phyloP scores from a whole-genome alignment of 805 yeast genomes.

The Ogataea pini region DNA sequence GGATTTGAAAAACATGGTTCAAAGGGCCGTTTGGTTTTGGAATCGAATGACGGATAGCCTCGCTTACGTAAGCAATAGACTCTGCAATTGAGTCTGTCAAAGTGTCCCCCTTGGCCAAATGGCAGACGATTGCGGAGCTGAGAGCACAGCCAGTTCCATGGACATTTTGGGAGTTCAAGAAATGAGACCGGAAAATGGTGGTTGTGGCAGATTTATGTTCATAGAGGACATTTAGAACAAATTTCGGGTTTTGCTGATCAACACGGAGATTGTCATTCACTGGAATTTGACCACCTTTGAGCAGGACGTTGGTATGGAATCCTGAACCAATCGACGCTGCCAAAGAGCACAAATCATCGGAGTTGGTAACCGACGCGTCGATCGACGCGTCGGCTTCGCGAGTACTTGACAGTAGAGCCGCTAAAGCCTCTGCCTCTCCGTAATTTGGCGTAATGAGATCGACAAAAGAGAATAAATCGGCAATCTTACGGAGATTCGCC shows the following conservation, averaged over 20 bases:
- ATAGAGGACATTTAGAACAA: conserved; percentile 30
- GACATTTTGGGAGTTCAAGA: conserved; percentile 51
- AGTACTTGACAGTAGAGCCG: conserved; percentile 26
- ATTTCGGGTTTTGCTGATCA: conserved; percentile 20
- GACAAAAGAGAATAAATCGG: conserved; percentile 20
- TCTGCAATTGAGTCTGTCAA: conserved; percentile 52
- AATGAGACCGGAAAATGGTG: conserved; percentile 49
- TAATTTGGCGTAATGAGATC: conserved; percentile 72
- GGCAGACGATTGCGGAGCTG: conserved; percentile 77
- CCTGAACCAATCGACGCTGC: conserved; percentile 41
- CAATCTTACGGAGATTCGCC: conserved; percentile 21
- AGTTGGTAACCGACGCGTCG: conserved; percentile 6
- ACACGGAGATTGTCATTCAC: conserved; percentile 34
- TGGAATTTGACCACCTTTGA: conserved; percentile 85
- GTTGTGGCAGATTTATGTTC: conserved; percentile 35
- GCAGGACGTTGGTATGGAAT: conserved; percentile 52
- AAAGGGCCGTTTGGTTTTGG: conserved; percentile 62
- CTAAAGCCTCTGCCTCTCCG: conserved; percentile 45
- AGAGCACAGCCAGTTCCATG: conserved; percentile 94
- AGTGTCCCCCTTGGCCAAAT: conserved; percentile 56
- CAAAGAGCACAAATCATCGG: conserved; percentile 36
- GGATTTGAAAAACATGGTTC: conserved; percentile 56
- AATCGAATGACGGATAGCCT: conserved; percentile 53
- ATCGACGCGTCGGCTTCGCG: conserved; percentile 15
- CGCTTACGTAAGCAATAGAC: conserved; percentile 66